Evolutionary conservation across 768 basidiomycete species (phyloP).

Genomic region (Tulasnella calospora): DNA sequence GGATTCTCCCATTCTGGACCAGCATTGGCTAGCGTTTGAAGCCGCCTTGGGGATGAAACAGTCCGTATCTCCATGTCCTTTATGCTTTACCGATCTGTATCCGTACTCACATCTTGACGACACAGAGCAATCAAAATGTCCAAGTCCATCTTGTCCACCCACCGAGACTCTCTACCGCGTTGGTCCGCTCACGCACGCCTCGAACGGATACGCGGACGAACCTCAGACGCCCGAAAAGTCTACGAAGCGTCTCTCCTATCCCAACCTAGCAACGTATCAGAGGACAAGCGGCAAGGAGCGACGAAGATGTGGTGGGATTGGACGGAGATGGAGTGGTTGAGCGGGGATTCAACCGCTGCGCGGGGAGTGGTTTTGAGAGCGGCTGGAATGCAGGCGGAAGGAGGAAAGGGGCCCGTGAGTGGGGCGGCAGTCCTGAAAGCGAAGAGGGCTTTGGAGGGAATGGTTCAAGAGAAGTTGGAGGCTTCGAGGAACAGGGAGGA

Average conservation of each 20-base stretch:
- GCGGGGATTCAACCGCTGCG: conserved; percentile 47
- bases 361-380: conserved; percentile 52
- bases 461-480: conserved; percentile 29
- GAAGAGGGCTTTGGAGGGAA: conserved; percentile 58
- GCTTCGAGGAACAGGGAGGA: background rate
- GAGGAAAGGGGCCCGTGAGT: conserved; percentile 39
- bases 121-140: conserved; percentile 66
- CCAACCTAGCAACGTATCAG: conserved; percentile 39
- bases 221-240: conserved; percentile 69
- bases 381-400: conserved; percentile 48
- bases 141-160: conserved; percentile 52
- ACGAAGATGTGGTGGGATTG: conserved; percentile 72
- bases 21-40: conserved; percentile 62
- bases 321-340: conserved; percentile 80
- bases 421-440: conserved; percentile 47
- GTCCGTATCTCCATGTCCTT: conserved; percentile 37
- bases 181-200: conserved; percentile 78
- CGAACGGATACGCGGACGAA: conserved; percentile 58
- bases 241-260: conserved; percentile 50
- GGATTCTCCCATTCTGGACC: conserved; percentile 58
- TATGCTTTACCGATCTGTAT: background rate
- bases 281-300: conserved; percentile 37
- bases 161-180: conserved; percentile 53
- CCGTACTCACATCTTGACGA: conserved; percentile 25
- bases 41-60: conserved; percentile 53